Conservation (phyloP, 345 rosid species). For the Trapa bicornis region DNA sequence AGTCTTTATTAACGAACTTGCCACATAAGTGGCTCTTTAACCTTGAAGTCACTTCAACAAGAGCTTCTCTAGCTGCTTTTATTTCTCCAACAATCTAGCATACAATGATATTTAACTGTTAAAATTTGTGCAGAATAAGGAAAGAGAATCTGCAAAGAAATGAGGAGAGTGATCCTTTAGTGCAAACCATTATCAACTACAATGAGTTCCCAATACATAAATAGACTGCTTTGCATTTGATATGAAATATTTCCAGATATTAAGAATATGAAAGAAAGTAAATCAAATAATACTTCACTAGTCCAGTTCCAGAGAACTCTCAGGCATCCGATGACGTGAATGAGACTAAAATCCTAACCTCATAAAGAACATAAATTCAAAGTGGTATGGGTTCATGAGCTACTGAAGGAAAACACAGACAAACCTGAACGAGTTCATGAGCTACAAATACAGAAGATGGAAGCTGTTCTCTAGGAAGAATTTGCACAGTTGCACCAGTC, state of each 20-base stretch:
- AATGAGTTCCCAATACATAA: not conserved
- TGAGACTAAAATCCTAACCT: not conserved
- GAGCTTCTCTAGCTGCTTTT: slow-evolving; percentile 81
- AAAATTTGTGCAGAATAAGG: not conserved
- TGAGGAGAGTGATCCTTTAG: not conserved
- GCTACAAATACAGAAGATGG: slow-evolving; percentile 44
- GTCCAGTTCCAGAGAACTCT: not conserved
- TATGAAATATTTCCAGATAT: not conserved
- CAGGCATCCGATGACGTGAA: not conserved
- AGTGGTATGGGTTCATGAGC: no score
- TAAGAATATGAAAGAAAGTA: not conserved
- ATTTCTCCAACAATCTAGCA: slow-evolving; percentile 89
- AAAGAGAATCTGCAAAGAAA: not conserved
- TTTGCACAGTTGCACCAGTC: slow-evolving; percentile 68
- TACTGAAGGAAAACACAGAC: slow-evolving; percentile 25
- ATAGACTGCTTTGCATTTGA: not conserved
- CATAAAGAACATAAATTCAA: not conserved
- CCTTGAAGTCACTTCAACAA: slow-evolving; percentile 73
- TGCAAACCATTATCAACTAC: not conserved
- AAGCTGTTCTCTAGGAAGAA: slow-evolving; percentile 55
- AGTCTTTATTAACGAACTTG: slow-evolving; percentile 53
- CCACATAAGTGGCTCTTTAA: slow-evolving; percentile 58
- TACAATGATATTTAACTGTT: not conserved
- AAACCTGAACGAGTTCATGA: slow-evolving; percentile 83
- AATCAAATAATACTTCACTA: not conserved